These are phyloP conservation scores for Hypoxylon cercidicola DNA, from an alignment of 495 filamentous ascomycete species.

Conservation along the genomic window DNA sequence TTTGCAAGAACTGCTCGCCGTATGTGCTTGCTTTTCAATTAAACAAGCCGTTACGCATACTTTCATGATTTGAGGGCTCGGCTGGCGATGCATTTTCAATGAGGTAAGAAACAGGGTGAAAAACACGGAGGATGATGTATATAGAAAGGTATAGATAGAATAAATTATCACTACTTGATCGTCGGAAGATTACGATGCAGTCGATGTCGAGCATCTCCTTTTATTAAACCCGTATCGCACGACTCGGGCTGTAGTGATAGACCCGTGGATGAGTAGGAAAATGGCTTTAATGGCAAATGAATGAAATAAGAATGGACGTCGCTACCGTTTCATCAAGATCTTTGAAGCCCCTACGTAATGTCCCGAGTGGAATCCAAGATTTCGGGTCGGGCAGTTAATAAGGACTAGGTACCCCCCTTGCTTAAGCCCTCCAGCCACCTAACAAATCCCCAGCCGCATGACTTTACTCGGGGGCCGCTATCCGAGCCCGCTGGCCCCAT, in stretches of 20 bases:
- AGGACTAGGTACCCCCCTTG: not conserved
- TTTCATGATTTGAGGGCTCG: no score
- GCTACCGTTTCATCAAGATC: slow-evolving; percentile 3
- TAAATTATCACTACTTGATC: not conserved
- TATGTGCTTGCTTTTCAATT: no score
- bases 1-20: no score
- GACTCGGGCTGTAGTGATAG: no score
- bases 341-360: slow-evolving; percentile 16
- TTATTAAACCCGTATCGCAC: no score
- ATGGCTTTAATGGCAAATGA: not conserved
- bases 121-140: no score
- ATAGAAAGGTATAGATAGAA: not conserved
- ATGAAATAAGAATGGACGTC: slow-evolving; percentile 7
- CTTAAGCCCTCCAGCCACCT: not conserved
- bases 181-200: no score
- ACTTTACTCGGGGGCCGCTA: slow-evolving; percentile 8
- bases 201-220: no score
- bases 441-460: slow-evolving; percentile 23
- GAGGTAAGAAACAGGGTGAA: no score
- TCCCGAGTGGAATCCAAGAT: slow-evolving; percentile 16
- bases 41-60: no score
- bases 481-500: not conserved
- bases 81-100: no score
- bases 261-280: no score
- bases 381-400: slow-evolving; percentile 7